Evolutionary conservation across 495 filamentous ascomycete species (phyloP), one percentile per base, ranked within the genome.

Genomic region (Endocarpon pusillum): DNA sequence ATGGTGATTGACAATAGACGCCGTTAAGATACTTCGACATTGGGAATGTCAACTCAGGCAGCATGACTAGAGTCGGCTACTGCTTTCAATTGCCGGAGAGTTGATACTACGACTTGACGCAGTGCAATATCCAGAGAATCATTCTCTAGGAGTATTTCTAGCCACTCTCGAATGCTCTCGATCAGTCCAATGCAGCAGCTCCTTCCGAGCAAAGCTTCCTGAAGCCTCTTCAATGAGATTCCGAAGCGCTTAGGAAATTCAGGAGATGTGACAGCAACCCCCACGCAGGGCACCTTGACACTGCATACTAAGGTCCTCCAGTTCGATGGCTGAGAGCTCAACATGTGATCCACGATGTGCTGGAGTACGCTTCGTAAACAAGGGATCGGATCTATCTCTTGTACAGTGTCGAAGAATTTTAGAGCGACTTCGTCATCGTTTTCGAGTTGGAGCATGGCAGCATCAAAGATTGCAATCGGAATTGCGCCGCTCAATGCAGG

Each of bases 401-500:
- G 66, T 39, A 84, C 80, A 54, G 87, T 69, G 42, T 78, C 62
- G 46, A 87, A 94, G 52, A 94, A 93, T 8, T 70, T 58, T 39
- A 71, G 67, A 1, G 73, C 83, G 19, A 85, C 65, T 0, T 54
- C 50, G 2, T 72, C 45, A 36, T 73, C 70, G 21, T 51, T 66
- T 58, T 47, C 69, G 67, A 80, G 75, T 47, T 89, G 67, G 46
- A 81, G 85, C 62, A 77, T 74, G 1, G 83, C 81, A 10, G 78
- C 67, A 47, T 92, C 85, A 42, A 94, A 96, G 23, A 96, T 81
- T 20, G 87, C 85, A 32, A 86, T 66, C 3, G 91, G 85, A 41
- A 96, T 91, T 3, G 85, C 86, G 5, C 89, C 89, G 31, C 75
- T 78, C 20, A 94, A 59, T 10, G 81, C 82, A 8, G 89, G 84